Conservation (phyloP, 2,329 filamentous ascomycete genomes). For the Graphilbum ipis-grandicollis region DNA sequence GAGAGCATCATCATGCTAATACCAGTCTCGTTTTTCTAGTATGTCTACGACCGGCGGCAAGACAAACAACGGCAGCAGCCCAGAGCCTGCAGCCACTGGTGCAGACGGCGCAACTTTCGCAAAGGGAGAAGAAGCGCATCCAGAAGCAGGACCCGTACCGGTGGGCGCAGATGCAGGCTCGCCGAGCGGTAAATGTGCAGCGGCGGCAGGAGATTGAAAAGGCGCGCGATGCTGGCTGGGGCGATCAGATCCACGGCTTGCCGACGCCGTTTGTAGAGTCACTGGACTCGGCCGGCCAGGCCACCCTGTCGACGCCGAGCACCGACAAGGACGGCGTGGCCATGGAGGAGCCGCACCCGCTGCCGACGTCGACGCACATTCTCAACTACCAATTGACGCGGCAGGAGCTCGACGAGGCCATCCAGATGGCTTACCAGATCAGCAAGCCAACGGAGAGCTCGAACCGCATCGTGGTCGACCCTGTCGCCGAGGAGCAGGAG, state of each 20-base stretch:
- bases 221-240: slow-evolving; percentile 46
- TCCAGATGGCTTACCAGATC: slow-evolving; percentile 51
- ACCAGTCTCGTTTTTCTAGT: slow-evolving; percentile 28
- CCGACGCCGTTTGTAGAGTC: slow-evolving; percentile 71
- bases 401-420: slow-evolving; percentile 46
- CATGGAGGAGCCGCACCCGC: slow-evolving; percentile 19
- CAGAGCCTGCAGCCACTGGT: slow-evolving; percentile 39
- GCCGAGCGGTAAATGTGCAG: slow-evolving; percentile 67
- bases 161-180: slow-evolving; percentile 63
- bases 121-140: slow-evolving; percentile 45
- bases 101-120: slow-evolving; percentile 46
- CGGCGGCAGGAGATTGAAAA: slow-evolving; percentile 53
- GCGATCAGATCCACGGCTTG: slow-evolving; percentile 64
- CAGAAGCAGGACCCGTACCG: slow-evolving; percentile 67
- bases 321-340: slow-evolving; percentile 23
- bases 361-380: slow-evolving; percentile 31
- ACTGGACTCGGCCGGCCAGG: slow-evolving; percentile 48
- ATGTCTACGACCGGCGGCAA: slow-evolving; percentile 38
- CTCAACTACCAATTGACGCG: slow-evolving; percentile 64
- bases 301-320: slow-evolving; percentile 15
- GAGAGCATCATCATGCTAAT: no score
- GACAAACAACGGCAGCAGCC: slow-evolving; percentile 15
- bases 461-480: slow-evolving; percentile 21
- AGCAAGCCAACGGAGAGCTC: slow-evolving; percentile 34
- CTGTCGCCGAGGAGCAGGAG: slow-evolving; percentile 19